Conservation (phyloP, 1,284 basidiomycete species). For the Leccinum pallidistipes region DNA sequence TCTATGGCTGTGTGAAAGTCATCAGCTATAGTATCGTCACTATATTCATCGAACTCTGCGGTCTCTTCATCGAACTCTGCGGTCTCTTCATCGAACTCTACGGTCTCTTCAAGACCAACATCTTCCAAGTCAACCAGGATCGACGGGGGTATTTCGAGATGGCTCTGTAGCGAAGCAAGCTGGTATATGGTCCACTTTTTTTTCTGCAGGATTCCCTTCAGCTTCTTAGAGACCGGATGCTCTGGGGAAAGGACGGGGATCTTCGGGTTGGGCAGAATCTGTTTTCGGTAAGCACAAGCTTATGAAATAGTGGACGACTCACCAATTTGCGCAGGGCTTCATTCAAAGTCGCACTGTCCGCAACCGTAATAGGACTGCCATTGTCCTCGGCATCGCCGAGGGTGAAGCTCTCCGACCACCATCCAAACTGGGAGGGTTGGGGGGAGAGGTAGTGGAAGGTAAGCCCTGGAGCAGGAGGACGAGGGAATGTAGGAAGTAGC, state of each 20-base stretch:
- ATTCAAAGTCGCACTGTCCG: not conserved
- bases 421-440: too few relatives aligned
- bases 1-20: too few relatives aligned
- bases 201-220: not conserved
- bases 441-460: too few relatives aligned
- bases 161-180: not conserved
- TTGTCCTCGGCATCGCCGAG: not conserved
- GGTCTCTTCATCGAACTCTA: too few relatives aligned
- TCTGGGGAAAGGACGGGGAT: not conserved
- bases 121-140: not conserved
- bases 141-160: not conserved
- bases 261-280: not conserved
- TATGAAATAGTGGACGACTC: not conserved
- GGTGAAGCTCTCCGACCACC: not conserved
- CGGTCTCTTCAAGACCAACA: too few relatives aligned
- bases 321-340: not conserved
- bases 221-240: not conserved
- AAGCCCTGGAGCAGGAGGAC: too few relatives aligned
- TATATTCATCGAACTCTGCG: not conserved
- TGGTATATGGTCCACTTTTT: not conserved
- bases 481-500: too few relatives aligned
- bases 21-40: too few relatives aligned
- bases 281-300: not conserved
- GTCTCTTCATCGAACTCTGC: too few relatives aligned
- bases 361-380: not conserved